Conservation (phyloP, 352 stramenopile genomes). For the Peronospora destructor region DNA sequence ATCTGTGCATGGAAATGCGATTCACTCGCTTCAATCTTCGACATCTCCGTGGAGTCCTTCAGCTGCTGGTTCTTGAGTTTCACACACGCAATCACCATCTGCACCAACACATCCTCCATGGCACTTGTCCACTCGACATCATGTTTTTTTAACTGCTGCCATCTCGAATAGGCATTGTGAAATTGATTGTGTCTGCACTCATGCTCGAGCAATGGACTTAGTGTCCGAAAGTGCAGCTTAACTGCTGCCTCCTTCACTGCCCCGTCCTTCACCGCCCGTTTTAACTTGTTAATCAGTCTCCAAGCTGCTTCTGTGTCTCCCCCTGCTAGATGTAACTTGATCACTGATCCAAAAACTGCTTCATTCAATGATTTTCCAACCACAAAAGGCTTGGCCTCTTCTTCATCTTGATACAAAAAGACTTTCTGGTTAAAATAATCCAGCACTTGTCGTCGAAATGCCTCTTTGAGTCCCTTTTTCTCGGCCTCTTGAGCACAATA, state of each 20-base stretch:
- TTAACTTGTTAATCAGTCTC: slow-evolving; percentile 40
- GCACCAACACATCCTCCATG: slow-evolving; percentile 67
- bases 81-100: slow-evolving; percentile 55
- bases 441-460: slow-evolving; percentile 34
- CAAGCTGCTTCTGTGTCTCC: slow-evolving; percentile 41
- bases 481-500: slow-evolving; percentile 52
- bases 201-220: slow-evolving; percentile 55
- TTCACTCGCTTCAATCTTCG: slow-evolving; percentile 2
- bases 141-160: slow-evolving; percentile 48
- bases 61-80: slow-evolving; percentile 20
- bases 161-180: slow-evolving; percentile 34
- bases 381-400: slow-evolving; percentile 24
- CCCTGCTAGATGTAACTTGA: slow-evolving; percentile 45
- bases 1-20: slow-evolving; percentile 47
- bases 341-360: slow-evolving; percentile 45
- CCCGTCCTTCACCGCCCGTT: slow-evolving; percentile 7
- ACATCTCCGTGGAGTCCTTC: slow-evolving; percentile 9
- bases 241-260: neutral
- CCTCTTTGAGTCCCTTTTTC: slow-evolving; percentile 18
- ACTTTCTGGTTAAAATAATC: slow-evolving; percentile 46
- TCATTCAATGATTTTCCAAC: slow-evolving; percentile 61
- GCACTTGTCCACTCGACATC: slow-evolving; percentile 63
- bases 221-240: slow-evolving; percentile 63
- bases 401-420: slow-evolving; percentile 21
- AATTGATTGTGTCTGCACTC: slow-evolving; percentile 43